These are phyloP conservation scores for Oligophagozyma castellii DNA, from an alignment of 1,139 yeast genomes.

Conservation along the genomic window DNA sequence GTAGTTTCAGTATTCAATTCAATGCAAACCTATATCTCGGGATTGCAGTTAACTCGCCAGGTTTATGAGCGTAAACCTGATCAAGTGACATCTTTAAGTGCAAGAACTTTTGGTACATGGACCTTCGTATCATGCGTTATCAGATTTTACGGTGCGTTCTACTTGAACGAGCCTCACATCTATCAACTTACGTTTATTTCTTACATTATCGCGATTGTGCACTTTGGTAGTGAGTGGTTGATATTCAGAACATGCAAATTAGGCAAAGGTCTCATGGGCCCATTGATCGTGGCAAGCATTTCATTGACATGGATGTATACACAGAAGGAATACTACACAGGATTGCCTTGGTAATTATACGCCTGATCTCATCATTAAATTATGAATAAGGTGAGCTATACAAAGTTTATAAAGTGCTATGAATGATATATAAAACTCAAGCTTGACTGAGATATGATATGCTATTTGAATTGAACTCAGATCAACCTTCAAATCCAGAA, in stretches of 20 bases:
- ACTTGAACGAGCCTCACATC: constrained; percentile 51
- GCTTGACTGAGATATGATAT: not conserved
- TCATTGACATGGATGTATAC: constrained; percentile 48
- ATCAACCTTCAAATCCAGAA: constrained; percentile 9
- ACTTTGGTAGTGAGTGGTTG: constrained; percentile 76
- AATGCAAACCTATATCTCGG: constrained; percentile 69
- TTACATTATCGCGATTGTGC: constrained; percentile 72
- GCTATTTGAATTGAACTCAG: too few relatives aligned
- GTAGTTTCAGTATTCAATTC: constrained; percentile 86
- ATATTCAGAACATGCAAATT: constrained; percentile 64
- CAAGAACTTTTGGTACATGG: constrained; percentile 98
- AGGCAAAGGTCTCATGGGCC: constrained; percentile 84
- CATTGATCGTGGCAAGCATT: constrained; percentile 52
- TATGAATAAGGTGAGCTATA: not conserved
- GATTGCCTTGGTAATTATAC: constrained; percentile 13
- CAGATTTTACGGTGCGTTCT: constrained; percentile 77
- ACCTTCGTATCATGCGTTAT: constrained; percentile 76
- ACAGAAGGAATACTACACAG: constrained; percentile 41
- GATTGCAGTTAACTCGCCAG: constrained; percentile 56
- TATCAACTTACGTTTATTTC: constrained; percentile 72
- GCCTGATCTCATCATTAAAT: not conserved
- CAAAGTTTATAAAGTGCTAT: not conserved
- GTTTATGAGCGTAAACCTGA: constrained; percentile 61
- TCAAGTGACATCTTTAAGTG: constrained; percentile 64
- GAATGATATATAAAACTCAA: not conserved